Evolutionary conservation across 768 basidiomycete species (phyloP).

Genomic region (Piloderma croceum): DNA sequence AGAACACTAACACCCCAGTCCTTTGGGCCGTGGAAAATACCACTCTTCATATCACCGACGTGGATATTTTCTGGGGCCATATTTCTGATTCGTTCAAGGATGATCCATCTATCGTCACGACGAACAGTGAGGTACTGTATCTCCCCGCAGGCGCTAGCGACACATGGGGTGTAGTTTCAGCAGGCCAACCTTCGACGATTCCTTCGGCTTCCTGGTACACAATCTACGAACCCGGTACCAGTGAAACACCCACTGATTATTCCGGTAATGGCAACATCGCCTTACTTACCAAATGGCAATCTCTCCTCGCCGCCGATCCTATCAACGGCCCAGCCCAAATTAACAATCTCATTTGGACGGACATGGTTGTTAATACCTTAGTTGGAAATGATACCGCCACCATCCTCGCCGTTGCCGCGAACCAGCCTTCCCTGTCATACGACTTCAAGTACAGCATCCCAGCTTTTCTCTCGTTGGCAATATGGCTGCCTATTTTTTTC

Average conservation of each 20-base stretch:
- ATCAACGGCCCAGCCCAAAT: slow-evolving; percentile 9
- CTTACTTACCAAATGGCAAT: slow-evolving; percentile 9
- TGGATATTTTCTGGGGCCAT: slow-evolving; percentile 14
- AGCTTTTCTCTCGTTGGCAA: slow-evolving; percentile 6
- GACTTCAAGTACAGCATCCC: slow-evolving; percentile 13
- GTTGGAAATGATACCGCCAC: slow-evolving; percentile 7
- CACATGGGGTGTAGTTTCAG: slow-evolving; percentile 4
- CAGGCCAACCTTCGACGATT: slow-evolving; percentile 1
- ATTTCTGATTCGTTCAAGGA: slow-evolving; percentile 5
- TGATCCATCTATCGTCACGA: slow-evolving; percentile 5
- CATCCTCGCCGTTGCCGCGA: slow-evolving; percentile 4
- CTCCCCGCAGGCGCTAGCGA: slow-evolving; percentile 12
- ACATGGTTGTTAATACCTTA: slow-evolving; percentile 15
- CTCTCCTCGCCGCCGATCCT: slow-evolving; percentile 12
- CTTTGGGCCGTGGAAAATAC: too few relatives aligned
- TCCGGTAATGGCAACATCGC: slow-evolving; percentile 10
- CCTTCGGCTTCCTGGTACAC: slow-evolving; percentile 9
- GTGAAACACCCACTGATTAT: slow-evolving; percentile 3
- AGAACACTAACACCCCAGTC: too few relatives aligned
- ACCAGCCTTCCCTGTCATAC: slow-evolving; percentile 8
- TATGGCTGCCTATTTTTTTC: slow-evolving; percentile 11
- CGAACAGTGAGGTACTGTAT: slow-evolving; percentile 12
- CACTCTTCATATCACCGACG: slow-evolving; percentile 6
- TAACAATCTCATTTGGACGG: slow-evolving; percentile 15
- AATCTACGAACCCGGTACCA: not conserved